Conservation (phyloP, 75 land plant species). For the Pseudotsuga menziesii region DNA sequence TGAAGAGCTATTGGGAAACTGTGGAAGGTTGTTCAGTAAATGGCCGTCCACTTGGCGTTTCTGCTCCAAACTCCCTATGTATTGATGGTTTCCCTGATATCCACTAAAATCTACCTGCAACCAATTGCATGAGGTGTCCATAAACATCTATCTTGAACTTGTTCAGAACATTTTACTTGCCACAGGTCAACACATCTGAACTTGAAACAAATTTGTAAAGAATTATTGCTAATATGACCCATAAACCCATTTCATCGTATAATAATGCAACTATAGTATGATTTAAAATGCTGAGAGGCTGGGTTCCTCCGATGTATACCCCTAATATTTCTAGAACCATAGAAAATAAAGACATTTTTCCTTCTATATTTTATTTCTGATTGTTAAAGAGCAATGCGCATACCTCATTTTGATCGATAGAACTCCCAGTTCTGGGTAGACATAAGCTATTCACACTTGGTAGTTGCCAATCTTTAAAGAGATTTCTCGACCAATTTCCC, state of each 20-base stretch:
- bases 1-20: too few species aligned
- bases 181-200: too few species aligned
- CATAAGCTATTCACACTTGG: background rate
- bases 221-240: too few species aligned
- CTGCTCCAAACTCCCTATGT: background rate
- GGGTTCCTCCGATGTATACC: too few species aligned
- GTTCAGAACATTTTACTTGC: too few species aligned
- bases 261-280: too few species aligned
- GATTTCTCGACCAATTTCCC: constrained; percentile 7
- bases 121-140: background rate
- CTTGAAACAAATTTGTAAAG: too few species aligned
- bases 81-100: background rate
- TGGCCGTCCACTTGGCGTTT: background rate
- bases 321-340: too few species aligned
- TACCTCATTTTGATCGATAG: constrained; percentile 1
- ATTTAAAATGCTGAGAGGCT: too few species aligned
- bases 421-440: background rate
- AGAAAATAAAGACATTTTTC: background rate
- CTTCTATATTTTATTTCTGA: background rate
- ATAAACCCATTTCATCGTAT: too few species aligned
- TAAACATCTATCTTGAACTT: too few species aligned
- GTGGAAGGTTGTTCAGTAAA: constrained; percentile 7
- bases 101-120: background rate
- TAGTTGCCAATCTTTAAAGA: too few species aligned
- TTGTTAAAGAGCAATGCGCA: background rate